phyloP scores from a whole-genome alignment of 768 basidiomycete species.

The Fomitopsis serialis region DNA sequence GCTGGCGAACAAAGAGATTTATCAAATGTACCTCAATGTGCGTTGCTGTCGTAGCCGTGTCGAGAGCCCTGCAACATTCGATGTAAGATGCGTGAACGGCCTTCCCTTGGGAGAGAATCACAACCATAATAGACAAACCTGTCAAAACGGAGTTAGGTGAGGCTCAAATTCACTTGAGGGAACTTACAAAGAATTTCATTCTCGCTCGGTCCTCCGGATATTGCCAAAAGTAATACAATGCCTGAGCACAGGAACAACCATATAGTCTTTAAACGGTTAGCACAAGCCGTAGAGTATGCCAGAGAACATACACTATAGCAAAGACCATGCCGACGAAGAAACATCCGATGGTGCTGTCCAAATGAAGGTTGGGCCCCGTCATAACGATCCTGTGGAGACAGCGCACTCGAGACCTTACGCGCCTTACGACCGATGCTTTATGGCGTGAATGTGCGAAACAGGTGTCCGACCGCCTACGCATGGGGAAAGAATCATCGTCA shows the following conservation, averaged over 20 bases:
- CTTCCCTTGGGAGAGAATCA: neutral
- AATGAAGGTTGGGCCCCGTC: constrained; percentile 2
- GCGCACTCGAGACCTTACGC: constrained; percentile 36
- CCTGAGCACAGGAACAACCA: neutral
- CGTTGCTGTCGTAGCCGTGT: neutral
- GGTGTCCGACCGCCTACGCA: too few species aligned
- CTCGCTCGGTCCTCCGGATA: neutral
- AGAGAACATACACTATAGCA: neutral
- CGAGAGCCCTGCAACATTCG: neutral
- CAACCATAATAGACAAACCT: neutral
- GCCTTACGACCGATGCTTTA: too few species aligned
- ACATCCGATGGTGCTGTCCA: constrained; percentile 1
- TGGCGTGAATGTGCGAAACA: too few species aligned
- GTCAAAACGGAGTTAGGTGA: neutral
- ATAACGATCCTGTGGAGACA: constrained; percentile 40
- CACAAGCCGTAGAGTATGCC: neutral
- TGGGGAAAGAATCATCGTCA: too few species aligned
- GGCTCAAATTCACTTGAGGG: neutral
- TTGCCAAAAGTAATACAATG: neutral
- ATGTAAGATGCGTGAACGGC: neutral
- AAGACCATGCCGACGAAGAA: constrained; percentile 1
- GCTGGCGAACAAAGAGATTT: neutral
- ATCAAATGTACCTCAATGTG: neutral
- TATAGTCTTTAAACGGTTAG: neutral
- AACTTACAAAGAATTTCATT: neutral